Evolutionary conservation across 2,329 filamentous ascomycete genomes (phyloP), one percentile per base, ranked within the genome.

Genomic region (Purpureocillium lavendulum): DNA sequence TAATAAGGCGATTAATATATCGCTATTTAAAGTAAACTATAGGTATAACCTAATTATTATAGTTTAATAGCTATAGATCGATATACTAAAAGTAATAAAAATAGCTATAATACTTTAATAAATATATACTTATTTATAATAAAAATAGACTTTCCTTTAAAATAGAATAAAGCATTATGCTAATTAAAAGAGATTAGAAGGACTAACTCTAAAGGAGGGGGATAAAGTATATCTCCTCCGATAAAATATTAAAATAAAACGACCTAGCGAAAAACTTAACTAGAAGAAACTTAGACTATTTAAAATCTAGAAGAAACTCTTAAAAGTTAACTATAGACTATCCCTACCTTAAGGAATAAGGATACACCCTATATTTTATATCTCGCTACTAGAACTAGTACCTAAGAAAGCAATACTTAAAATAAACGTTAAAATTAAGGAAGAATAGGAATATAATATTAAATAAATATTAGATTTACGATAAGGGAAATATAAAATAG

Each of bases 301-400:
- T 42, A 48, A 45, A 38, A 39, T 48, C 33, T 6, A 6, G 10
- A 26, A 26, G 21, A 26, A 26, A 26, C 5, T 26, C 21, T 26
- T 26, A 26, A 26, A 6, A 26, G 10, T 10, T 26, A 26, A 26
- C 10, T 26, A 26, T 26, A 26, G 10, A 26, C 10, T 26, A 26
- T 26, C 10, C 5, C 21, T 26, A 26, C 21, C 21, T 26, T 26
- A 26, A 26, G 10, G 6, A 6, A n/a, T 40, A 24, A 8, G 41
- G 35, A 40, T 40, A 41, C 41, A 45, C 32, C 30, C 30, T 32
- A 40, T 52, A 26, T 49, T 49, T 41, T 44, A 51, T 46, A 49
- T 51, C 14, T 48, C 28, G 33, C 26, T 50, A 31, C 21, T 50
- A 17, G 33, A 50, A 43, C 34, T 34, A 39, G 36, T 24, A 45